Percentiles rank a stretch among this genome's conserved stretches.
Evolutionary conservation across 441 rosid species (phyloP).

Genomic region (Gossypium trilobum): DNA sequence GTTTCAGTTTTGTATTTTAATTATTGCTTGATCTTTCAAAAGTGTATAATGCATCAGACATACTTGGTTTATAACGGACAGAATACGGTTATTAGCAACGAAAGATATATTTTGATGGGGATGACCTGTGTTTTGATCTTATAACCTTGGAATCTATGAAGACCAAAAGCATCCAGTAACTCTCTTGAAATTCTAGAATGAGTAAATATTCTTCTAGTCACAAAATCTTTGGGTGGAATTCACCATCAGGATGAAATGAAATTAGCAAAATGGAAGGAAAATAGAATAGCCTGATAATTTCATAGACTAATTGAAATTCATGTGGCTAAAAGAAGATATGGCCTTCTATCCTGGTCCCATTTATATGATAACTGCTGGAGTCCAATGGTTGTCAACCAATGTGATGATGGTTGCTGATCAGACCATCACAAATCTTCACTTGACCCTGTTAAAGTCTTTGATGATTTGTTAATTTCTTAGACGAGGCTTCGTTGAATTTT

Average conservation of each 20-base stretch:
- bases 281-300: background rate
- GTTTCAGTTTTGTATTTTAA: constrained; percentile 3
- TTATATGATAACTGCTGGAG: background rate
- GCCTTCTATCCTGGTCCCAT: background rate
- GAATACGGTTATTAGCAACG: background rate
- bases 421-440: background rate
- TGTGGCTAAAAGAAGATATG: background rate
- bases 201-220: background rate
- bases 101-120: background rate
- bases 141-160: background rate
- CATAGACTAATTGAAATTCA: background rate
- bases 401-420: background rate
- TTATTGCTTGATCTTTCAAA: background rate
- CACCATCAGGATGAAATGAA: background rate
- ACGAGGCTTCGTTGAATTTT: constrained; percentile 20
- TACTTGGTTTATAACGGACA: constrained; percentile 2
- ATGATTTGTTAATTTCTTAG: background rate
- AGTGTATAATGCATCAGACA: background rate
- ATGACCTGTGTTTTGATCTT: background rate
- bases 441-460: background rate
- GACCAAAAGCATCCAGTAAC: background rate
- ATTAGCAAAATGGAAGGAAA: background rate
- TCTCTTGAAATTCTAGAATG: background rate
- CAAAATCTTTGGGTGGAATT: background rate
- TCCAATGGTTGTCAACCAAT: background rate